phyloP scores from a whole-genome alignment of 139 green algal genomes.

The Trebouxia sp. region DNA sequence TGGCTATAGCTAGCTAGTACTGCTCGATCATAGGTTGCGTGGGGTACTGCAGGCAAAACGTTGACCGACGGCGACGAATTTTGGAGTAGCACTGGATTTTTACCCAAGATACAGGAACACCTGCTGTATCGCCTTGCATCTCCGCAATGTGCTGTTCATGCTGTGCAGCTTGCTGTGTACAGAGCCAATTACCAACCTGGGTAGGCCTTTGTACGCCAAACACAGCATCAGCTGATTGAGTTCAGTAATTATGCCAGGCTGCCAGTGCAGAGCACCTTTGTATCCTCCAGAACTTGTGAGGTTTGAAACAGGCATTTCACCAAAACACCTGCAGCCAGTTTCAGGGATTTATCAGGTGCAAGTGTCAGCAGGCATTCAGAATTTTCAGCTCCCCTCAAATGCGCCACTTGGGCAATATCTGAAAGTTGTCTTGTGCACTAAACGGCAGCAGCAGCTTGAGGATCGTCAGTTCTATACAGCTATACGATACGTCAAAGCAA shows the following conservation, averaged over 20 bases:
- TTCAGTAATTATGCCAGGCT: too few relatives aligned
- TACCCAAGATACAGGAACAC: not conserved
- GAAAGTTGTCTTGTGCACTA: not conserved
- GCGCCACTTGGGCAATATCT: not conserved
- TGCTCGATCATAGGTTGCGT: too few relatives aligned
- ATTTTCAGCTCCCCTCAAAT: not conserved
- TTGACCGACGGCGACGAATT: slow-evolving; percentile 4
- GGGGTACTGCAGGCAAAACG: not conserved
- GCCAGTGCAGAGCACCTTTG: not conserved
- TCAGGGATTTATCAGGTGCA: not conserved
- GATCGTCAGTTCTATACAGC: slow-evolving; percentile 9
- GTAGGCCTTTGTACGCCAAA: not conserved
- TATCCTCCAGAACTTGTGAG: not conserved
- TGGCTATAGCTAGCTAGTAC: not conserved
- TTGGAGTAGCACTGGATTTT: not conserved
- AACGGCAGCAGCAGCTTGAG: slow-evolving; percentile 2
- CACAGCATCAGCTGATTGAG: not conserved
- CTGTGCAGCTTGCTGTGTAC: slow-evolving; percentile 1
- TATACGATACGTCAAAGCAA: not conserved
- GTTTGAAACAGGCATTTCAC: not conserved
- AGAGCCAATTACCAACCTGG: not conserved
- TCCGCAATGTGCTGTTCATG: not conserved
- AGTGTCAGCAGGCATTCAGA: not conserved
- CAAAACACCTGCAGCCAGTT: not conserved
- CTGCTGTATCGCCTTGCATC: not conserved